Evolutionary conservation across 2,329 filamentous ascomycete genomes (phyloP).

Genomic region (Fusarium sp.): DNA sequence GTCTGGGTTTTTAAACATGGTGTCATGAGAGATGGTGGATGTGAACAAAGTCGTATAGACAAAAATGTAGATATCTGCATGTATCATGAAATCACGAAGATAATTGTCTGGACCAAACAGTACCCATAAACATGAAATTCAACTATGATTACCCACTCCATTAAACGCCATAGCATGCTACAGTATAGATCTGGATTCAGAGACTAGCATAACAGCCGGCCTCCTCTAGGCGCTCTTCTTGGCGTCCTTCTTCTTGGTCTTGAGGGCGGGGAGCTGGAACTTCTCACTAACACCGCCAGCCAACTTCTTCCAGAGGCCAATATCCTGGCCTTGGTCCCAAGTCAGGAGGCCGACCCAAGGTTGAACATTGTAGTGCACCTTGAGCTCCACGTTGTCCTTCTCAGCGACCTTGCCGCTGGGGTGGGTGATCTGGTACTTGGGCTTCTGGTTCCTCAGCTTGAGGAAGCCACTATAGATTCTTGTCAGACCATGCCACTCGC

Average conservation of each 20-base stretch:
- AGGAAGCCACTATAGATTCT: conserved; percentile 71
- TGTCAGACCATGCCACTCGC: conserved; percentile 12
- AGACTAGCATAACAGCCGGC: neutral
- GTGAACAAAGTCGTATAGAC: conserved; percentile 39
- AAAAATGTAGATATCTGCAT: conserved; percentile 26
- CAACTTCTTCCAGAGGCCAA: conserved; percentile 74
- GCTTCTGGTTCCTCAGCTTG: conserved; percentile 83
- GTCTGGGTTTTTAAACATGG: conserved; percentile 10
- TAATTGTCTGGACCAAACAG: conserved; percentile 1
- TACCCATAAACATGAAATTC: neutral
- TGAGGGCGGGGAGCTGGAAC: conserved; percentile 75
- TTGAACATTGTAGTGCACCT: conserved; percentile 95
- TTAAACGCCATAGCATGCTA: conserved; percentile 34
- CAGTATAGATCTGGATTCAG: conserved; percentile 8
- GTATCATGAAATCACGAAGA: conserved; percentile 42
- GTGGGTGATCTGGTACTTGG: conserved; percentile 98
- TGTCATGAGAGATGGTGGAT: conserved; percentile 13
- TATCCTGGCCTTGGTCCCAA: conserved; percentile 75
- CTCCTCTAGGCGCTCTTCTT: conserved; percentile 35
- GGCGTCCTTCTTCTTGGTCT: conserved; percentile 62
- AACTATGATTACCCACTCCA: conserved; percentile 17
- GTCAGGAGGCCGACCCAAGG: conserved; percentile 92
- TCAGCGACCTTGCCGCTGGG: conserved; percentile 82
- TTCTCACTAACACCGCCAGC: conserved; percentile 71
- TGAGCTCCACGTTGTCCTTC: conserved; percentile 78